phyloP scores from a whole-genome alignment of 805 yeast species.

The Hanseniaspora guilliermondii region DNA sequence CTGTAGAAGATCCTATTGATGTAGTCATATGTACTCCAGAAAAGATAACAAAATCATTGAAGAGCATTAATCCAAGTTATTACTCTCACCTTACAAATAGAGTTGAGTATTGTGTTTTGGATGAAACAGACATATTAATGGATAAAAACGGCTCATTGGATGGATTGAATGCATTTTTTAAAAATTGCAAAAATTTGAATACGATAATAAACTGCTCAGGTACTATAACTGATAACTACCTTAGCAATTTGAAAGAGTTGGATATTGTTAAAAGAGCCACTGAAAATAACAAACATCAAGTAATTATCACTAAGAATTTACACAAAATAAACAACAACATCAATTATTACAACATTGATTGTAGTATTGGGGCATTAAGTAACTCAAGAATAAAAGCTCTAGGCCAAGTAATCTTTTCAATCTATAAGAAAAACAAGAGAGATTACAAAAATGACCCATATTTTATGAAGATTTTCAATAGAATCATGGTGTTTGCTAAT shows the following conservation, averaged over 20 bases:
- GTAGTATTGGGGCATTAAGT: constrained; percentile 63
- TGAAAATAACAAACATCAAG: constrained; percentile 29
- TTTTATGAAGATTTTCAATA: constrained; percentile 45
- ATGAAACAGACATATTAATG: constrained; percentile 89
- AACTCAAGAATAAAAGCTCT: constrained; percentile 75
- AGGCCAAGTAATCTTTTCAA: constrained; percentile 79
- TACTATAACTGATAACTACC: constrained; percentile 72
- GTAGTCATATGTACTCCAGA: constrained; percentile 79
- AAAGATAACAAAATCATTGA: constrained; percentile 36
- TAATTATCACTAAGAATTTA: constrained; percentile 65
- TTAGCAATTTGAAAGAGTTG: constrained; percentile 41
- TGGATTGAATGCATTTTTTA: constrained; percentile 48
- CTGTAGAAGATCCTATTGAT: constrained; percentile 42
- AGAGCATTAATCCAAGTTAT: constrained; percentile 23
- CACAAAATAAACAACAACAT: constrained; percentile 75
- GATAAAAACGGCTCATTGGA: constrained; percentile 53
- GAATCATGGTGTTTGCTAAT: constrained; percentile 78
- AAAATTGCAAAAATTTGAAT: constrained; percentile 38
- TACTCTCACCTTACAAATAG: constrained; percentile 20
- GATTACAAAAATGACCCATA: constrained; percentile 41
- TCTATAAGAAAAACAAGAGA: constrained; percentile 52
- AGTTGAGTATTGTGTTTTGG: constrained; percentile 58
- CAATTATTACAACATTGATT: constrained; percentile 63
- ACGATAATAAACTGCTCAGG: constrained; percentile 77
- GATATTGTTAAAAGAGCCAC: constrained; percentile 32